A percentile compares a stretch with the other conserved stretches of the same genome.
phyloP scores from a whole-genome alignment of 2,329 filamentous ascomycete species.

The Tolypocladium pustulatum region DNA sequence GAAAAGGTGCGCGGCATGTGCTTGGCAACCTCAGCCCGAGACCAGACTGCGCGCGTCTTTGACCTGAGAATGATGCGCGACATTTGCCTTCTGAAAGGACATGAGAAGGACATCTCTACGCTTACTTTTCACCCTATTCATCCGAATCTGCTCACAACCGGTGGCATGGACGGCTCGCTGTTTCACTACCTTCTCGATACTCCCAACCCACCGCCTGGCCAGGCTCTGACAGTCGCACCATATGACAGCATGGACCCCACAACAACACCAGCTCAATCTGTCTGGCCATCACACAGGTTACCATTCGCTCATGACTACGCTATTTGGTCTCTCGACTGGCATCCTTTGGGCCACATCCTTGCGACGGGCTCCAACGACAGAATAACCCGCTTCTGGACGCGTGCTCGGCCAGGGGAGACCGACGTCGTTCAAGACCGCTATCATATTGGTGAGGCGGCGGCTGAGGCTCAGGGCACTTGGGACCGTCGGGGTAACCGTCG shows the following conservation, averaged over 20 bases:
- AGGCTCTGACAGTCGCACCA: conserved; percentile 61
- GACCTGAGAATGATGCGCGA: conserved; percentile 98
- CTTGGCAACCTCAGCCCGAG: conserved; percentile 83
- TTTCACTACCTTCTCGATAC: conserved; percentile 95
- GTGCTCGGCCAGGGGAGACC: conserved; percentile 78
- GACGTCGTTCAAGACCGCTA: conserved; percentile 82
- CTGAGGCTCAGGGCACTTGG: conserved; percentile 92
- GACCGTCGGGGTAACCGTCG: conserved; percentile 68
- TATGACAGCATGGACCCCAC: conserved; percentile 76
- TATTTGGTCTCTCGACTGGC: conserved; percentile 98
- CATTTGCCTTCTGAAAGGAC: conserved; percentile 82
- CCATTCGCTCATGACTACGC: conserved; percentile 87
- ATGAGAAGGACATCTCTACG: conserved; percentile 93
- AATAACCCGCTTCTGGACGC: conserved; percentile 93
- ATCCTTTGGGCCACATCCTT: conserved; percentile 89
- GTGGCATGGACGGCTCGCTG: conserved; percentile 79
- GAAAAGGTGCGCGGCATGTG: conserved; percentile 76
- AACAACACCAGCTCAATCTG: conserved; percentile 76
- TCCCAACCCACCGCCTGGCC: conserved; percentile 71
- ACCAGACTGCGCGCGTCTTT: conserved; percentile 87
- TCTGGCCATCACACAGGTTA: conserved; percentile 81
- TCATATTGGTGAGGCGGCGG: conserved; percentile 88
- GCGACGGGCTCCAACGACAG: conserved; percentile 94
- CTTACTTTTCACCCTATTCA: conserved; percentile 92
- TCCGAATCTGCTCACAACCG: conserved; percentile 78